Conservation (phyloP, 75 land plant species). For the Picea sitchensis region DNA sequence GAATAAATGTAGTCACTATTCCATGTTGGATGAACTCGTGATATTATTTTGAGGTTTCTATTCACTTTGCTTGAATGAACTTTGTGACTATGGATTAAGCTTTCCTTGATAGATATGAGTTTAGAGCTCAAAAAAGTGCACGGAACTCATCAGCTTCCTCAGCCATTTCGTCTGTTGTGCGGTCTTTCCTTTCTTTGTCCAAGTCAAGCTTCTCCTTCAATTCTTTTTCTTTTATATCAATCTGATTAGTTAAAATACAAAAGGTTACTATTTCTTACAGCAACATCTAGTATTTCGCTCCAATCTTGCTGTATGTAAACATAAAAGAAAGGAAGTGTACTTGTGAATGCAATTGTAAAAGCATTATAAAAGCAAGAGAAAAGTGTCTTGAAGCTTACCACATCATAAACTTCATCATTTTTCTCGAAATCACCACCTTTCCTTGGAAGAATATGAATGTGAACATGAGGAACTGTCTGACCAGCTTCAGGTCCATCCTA, state of each 20-base stretch:
- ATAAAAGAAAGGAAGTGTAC: not conserved
- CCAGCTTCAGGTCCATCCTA: conserved; percentile 99
- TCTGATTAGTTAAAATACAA: conserved; percentile 27
- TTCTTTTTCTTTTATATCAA: conserved; percentile 78
- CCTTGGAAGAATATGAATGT: conserved; percentile 90
- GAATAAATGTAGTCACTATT: too few species aligned
- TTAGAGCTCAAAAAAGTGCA: conserved; percentile 39
- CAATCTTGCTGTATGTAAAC: not conserved
- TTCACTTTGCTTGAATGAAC: too few species aligned
- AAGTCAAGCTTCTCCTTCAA: conserved; percentile 72
- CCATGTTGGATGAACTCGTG: too few species aligned
- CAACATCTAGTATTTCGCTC: conserved; percentile 11
- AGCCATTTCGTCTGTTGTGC: conserved; percentile 79
- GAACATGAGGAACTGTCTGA: conserved; percentile 97
- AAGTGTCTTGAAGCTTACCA: conserved; percentile 37
- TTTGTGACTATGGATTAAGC: too few species aligned
- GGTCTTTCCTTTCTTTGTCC: conserved; percentile 85
- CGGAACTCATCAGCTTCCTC: conserved; percentile 75
- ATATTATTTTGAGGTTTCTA: too few species aligned
- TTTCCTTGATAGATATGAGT: too few species aligned
- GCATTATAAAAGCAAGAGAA: not conserved
- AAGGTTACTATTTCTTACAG: not conserved
- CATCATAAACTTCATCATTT: conserved; percentile 92
- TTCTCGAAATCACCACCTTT: conserved; percentile 77
- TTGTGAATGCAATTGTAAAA: not conserved